phyloP scores from a whole-genome alignment of 2,329 filamentous ascomycete species.

The Purpureocillium takamizusanense region DNA sequence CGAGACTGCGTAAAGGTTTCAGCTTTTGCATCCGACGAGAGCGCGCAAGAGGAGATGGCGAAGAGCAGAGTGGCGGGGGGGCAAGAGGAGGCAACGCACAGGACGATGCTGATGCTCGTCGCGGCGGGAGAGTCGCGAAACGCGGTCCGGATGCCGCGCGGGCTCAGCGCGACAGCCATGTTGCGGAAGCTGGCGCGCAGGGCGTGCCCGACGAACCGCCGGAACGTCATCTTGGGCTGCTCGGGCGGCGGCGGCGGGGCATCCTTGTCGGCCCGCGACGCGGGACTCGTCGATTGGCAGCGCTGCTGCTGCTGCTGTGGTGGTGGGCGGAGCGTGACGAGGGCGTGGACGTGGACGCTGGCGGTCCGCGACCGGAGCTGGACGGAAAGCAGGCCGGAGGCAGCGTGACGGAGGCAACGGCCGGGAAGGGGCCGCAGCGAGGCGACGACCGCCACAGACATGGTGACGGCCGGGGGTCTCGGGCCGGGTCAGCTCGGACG shows the following conservation, averaged over 20 bases:
- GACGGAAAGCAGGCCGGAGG: constrained; percentile 21
- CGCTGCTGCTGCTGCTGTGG: constrained; percentile 17
- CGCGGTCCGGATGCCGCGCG: constrained; percentile 23
- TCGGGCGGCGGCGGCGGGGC: constrained; percentile 7
- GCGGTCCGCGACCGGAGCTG: constrained; percentile 19
- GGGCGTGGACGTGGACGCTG: constrained; percentile 17
- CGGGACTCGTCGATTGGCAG: constrained; percentile 11
- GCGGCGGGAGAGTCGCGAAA: constrained; percentile 22
- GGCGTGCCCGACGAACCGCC: constrained; percentile 17
- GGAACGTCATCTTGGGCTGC: constrained; percentile 21
- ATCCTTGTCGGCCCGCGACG: constrained; percentile 4
- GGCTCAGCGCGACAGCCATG: constrained; percentile 22
- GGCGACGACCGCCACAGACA: constrained; percentile 24
- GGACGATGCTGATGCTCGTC: constrained; percentile 18
- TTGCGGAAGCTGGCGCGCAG: constrained; percentile 25
- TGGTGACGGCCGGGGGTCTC: constrained; percentile 7
- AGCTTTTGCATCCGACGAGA: background rate
- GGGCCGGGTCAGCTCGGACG: too few species aligned
- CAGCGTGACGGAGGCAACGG: constrained; percentile 18
- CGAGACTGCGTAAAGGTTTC: constrained; percentile 13
- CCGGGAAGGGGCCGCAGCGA: constrained; percentile 22
- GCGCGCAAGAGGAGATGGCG: too few species aligned
- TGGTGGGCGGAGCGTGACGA: constrained; percentile 16
- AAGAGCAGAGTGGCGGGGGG: background rate
- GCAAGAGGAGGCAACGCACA: constrained; percentile 15